Evolutionary conservation across 768 basidiomycete species (phyloP).

Genomic region (Lyophyllum shimeji): DNA sequence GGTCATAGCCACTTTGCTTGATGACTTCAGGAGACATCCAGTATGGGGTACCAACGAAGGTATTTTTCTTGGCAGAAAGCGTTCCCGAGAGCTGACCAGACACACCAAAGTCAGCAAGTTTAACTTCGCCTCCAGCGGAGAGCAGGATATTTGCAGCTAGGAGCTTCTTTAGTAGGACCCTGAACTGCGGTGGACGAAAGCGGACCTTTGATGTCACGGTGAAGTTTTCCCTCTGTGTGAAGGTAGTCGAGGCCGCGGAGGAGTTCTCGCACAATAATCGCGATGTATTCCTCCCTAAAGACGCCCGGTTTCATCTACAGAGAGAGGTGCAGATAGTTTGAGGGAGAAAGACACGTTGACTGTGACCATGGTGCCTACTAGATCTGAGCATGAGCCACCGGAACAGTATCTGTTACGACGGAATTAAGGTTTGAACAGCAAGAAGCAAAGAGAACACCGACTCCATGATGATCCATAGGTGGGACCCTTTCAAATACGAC

Average conservation of each 20-base stretch:
- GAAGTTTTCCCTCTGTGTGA: conserved; percentile 93
- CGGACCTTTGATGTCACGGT: conserved; percentile 98
- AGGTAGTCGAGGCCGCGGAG: conserved; percentile 93
- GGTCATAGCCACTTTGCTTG: conserved; percentile 98
- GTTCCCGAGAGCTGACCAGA: conserved; percentile 96
- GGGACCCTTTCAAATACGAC: conserved; percentile 91
- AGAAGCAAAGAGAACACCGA: conserved; percentile 33
- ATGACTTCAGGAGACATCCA: conserved; percentile 99
- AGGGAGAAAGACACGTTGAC: conserved; percentile 12
- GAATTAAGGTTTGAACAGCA: conserved; percentile 1
- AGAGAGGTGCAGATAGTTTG: conserved; percentile 8
- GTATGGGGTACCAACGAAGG: conserved; percentile 96
- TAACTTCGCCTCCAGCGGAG: conserved; percentile 91
- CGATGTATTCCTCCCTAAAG: conserved; percentile 98
- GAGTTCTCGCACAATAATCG: conserved; percentile 92
- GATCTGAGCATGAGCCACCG: conserved; percentile 95
- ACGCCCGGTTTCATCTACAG: conserved; percentile 98
- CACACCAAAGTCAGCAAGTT: conserved; percentile 98
- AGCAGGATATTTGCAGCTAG: conserved; percentile 92
- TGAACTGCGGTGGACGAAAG: neutral
- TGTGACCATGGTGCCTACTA: conserved; percentile 51
- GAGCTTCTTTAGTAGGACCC: conserved; percentile 6
- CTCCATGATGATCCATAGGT: conserved; percentile 99
- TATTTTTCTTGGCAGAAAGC: conserved; percentile 94
- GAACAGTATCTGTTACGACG: conserved; percentile 77